A percentile compares a stretch with the other conserved stretches of the same genome.
phyloP scores from a whole-genome alignment of 1,284 basidiomycete genomes.

The Singerocomus inundabilis region DNA sequence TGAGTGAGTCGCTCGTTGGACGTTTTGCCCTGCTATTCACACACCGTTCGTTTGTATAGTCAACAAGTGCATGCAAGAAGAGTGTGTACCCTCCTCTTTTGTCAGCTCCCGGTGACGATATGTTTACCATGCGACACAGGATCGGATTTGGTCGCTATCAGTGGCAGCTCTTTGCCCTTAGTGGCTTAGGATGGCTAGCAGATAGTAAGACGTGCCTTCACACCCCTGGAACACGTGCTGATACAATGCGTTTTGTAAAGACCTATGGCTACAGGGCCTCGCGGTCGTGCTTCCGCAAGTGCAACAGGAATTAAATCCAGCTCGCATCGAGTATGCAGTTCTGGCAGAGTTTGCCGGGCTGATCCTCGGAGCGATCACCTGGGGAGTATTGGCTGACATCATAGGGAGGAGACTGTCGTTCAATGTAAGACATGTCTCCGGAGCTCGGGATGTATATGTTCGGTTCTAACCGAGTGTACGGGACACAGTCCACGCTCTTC shows the following conservation, averaged over 20 bases:
- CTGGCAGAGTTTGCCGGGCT: constrained; percentile 59
- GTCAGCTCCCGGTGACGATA: constrained; percentile 1
- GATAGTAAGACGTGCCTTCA: constrained; percentile 41
- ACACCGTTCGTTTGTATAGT: constrained; percentile 28
- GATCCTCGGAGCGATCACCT: constrained; percentile 55
- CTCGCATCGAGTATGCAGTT: constrained; percentile 47
- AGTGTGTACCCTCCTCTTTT: constrained; percentile 38
- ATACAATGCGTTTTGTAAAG: constrained; percentile 29
- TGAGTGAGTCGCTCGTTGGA: constrained; percentile 18
- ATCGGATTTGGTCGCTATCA: constrained; percentile 66
- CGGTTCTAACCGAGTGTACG: neutral
- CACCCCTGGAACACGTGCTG: constrained; percentile 15
- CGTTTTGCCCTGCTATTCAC: neutral
- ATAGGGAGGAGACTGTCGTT: constrained; percentile 55
- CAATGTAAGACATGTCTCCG: constrained; percentile 37
- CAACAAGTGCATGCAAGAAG: constrained; percentile 47
- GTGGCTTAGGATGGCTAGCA: constrained; percentile 54
- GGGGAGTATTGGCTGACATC: constrained; percentile 50
- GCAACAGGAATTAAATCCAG: constrained; percentile 43
- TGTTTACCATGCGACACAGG: constrained; percentile 27
- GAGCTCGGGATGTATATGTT: neutral
- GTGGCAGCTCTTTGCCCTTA: constrained; percentile 53
- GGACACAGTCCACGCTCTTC: constrained; percentile 48
- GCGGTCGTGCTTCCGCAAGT: constrained; percentile 53
- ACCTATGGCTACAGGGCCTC: constrained; percentile 54